Evolutionary conservation across 805 yeast genomes (phyloP).

Genomic region (Candida quercuum): DNA sequence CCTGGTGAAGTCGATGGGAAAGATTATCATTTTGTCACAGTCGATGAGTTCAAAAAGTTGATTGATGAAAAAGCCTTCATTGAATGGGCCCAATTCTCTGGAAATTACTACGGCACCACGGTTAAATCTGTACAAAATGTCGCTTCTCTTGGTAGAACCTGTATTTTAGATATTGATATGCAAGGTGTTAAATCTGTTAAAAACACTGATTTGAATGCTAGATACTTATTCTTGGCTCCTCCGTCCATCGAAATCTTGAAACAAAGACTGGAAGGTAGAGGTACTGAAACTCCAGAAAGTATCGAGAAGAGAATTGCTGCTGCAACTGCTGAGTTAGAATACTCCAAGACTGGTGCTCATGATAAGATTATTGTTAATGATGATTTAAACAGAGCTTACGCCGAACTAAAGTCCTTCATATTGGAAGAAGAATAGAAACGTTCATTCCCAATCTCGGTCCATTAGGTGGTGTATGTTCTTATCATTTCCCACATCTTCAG

Average conservation of each 20-base stretch:
- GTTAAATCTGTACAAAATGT: slow-evolving; percentile 71
- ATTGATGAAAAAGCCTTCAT: slow-evolving; percentile 75
- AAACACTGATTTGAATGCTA: slow-evolving; percentile 73
- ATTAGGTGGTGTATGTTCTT: no score
- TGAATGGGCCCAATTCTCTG: slow-evolving; percentile 98
- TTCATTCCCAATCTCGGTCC: no score
- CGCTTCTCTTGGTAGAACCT: slow-evolving; percentile 56
- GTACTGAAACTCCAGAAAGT: slow-evolving; percentile 90
- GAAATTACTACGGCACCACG: slow-evolving; percentile 95
- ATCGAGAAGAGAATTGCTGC: slow-evolving; percentile 79
- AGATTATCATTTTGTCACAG: slow-evolving; percentile 84
- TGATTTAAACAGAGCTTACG: slow-evolving; percentile 84
- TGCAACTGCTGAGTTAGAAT: slow-evolving; percentile 85
- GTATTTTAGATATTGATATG: slow-evolving; percentile 97
- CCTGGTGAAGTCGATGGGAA: slow-evolving; percentile 85
- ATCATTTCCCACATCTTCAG: no score
- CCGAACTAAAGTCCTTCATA: slow-evolving; percentile 73
- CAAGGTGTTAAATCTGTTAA: slow-evolving; percentile 96
- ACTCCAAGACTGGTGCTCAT: slow-evolving; percentile 86
- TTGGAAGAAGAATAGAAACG: slow-evolving; percentile 35
- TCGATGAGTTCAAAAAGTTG: slow-evolving; percentile 71
- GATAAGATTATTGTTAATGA: slow-evolving; percentile 87
- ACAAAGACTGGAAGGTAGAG: slow-evolving; percentile 77
- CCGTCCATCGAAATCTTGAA: slow-evolving; percentile 81
- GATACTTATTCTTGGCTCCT: slow-evolving; percentile 85